Conservation (phyloP, 495 filamentous ascomycete species). For the Xylaria sp. region DNA sequence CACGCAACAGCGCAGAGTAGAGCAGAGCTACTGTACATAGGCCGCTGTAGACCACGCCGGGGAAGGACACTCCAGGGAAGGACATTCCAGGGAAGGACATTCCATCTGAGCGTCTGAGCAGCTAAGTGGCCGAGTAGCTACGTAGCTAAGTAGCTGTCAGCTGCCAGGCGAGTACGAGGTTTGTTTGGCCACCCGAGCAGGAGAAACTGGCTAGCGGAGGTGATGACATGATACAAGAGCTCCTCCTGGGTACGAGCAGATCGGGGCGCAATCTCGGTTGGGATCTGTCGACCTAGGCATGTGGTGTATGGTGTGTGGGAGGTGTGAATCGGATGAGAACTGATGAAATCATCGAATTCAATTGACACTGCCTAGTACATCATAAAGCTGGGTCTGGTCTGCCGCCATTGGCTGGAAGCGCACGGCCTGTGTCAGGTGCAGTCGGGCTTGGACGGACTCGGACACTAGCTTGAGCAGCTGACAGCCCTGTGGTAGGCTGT, state of each 20-base stretch:
- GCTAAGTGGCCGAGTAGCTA: too few species aligned
- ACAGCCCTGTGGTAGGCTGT: neutral
- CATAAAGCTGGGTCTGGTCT: conserved; percentile 18
- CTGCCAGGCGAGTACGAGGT: neutral
- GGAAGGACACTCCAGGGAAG: neutral
- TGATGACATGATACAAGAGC: neutral
- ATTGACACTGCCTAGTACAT: conserved; percentile 39
- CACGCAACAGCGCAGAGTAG: neutral
- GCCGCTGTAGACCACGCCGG: too few species aligned
- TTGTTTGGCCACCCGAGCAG: neutral
- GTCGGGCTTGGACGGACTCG: neutral
- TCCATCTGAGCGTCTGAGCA: neutral
- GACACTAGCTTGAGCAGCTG: neutral
- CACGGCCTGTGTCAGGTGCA: too few species aligned
- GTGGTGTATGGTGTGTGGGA: too few species aligned
- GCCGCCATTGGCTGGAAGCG: neutral
- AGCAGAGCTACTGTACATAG: too few species aligned
- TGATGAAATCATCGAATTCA: conserved; percentile 39
- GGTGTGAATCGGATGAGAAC: conserved; percentile 17
- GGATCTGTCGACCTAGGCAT: neutral
- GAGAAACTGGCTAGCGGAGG: neutral
- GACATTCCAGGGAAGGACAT: neutral
- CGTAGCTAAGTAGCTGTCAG: too few species aligned
- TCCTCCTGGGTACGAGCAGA: neutral
- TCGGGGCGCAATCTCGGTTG: neutral